These are phyloP conservation scores for Trapa bicornis DNA, from an alignment of 345 rosid species.

Conservation along the genomic window DNA sequence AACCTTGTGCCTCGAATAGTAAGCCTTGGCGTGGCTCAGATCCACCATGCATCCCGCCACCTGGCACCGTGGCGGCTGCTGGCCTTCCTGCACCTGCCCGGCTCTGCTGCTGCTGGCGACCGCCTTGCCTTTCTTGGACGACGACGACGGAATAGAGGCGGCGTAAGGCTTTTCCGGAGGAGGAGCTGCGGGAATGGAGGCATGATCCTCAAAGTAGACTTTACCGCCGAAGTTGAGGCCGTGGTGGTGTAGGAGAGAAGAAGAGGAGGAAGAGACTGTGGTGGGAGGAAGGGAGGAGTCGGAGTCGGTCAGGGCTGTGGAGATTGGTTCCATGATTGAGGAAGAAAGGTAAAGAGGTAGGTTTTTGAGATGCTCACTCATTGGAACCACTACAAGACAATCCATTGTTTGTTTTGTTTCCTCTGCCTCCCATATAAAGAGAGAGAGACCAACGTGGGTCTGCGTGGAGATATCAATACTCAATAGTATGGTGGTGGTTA, in stretches of 20 bases:
- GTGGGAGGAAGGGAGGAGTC: slow-evolving; percentile 33
- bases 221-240: slow-evolving; percentile 65
- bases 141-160: slow-evolving; percentile 6
- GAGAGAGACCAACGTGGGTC: background rate
- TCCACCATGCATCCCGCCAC: slow-evolving; percentile 89
- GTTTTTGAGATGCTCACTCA: background rate
- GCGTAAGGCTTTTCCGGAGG: slow-evolving; percentile 20
- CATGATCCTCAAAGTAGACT: slow-evolving; percentile 67
- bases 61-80: slow-evolving; percentile 76
- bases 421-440: background rate
- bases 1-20: slow-evolving; percentile 89
- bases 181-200: slow-evolving; percentile 9
- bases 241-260: slow-evolving; percentile 14
- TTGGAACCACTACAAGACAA: slow-evolving; percentile 2
- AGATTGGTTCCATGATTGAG: slow-evolving; percentile 49
- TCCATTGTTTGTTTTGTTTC: background rate
- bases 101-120: slow-evolving; percentile 11
- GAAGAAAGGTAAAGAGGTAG: background rate
- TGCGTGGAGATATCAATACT: too few relatives aligned
- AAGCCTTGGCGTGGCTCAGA: slow-evolving; percentile 87
- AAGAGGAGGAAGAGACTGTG: slow-evolving; percentile 18
- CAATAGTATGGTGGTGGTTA: too few relatives aligned
- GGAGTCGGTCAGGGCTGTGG: slow-evolving; percentile 38
- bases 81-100: slow-evolving; percentile 33
- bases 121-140: slow-evolving; percentile 21